Percentiles rank a stretch among this genome's conserved stretches.
These are phyloP conservation scores for Monosporascus sp. DNA, from an alignment of 2,329 filamentous ascomycete species.

Conservation along the genomic window DNA sequence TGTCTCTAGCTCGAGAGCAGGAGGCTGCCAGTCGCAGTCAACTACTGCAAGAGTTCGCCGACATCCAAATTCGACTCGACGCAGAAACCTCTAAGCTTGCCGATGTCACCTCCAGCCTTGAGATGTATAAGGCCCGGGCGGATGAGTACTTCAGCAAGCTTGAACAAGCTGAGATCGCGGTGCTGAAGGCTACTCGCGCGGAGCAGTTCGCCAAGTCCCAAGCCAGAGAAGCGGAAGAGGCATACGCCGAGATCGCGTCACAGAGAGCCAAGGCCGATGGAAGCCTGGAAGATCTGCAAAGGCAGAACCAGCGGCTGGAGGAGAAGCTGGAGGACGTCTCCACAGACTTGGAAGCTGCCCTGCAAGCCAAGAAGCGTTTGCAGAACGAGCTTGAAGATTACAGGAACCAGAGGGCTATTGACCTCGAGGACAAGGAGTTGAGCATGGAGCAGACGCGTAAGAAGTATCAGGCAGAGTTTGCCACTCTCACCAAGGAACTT, in stretches of 20 bases:
- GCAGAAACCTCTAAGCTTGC: slow-evolving; percentile 78
- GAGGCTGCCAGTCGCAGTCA: slow-evolving; percentile 84
- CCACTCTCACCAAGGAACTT: slow-evolving; percentile 82
- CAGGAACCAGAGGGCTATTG: slow-evolving; percentile 87
- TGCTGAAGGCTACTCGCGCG: slow-evolving; percentile 84
- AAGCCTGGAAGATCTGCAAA: slow-evolving; percentile 82
- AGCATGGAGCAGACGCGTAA: slow-evolving; percentile 95
- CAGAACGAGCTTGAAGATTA: slow-evolving; percentile 98
- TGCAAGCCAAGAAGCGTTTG: slow-evolving; percentile 87
- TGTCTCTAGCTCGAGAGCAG: slow-evolving; percentile 73
- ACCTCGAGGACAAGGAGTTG: slow-evolving; percentile 93
- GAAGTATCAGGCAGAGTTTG: slow-evolving; percentile 94
- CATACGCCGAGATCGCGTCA: slow-evolving; percentile 81
- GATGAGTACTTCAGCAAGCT: slow-evolving; percentile 97
- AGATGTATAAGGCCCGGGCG: slow-evolving; percentile 83
- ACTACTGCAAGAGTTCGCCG: slow-evolving; percentile 84
- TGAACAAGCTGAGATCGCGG: slow-evolving; percentile 92
- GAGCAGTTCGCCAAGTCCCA: slow-evolving; percentile 93
- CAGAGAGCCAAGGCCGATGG: slow-evolving; percentile 88
- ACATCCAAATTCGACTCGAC: slow-evolving; percentile 88
- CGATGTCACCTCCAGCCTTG: slow-evolving; percentile 78
- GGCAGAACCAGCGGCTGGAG: slow-evolving; percentile 82
- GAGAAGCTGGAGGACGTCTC: slow-evolving; percentile 88
- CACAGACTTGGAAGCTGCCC: slow-evolving; percentile 77
- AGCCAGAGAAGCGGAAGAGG: slow-evolving; percentile 85